These are phyloP conservation scores for Mucor plumbeus DNA, from an alignment of 371 early-diverging fungal species.

Conservation along the genomic window DNA sequence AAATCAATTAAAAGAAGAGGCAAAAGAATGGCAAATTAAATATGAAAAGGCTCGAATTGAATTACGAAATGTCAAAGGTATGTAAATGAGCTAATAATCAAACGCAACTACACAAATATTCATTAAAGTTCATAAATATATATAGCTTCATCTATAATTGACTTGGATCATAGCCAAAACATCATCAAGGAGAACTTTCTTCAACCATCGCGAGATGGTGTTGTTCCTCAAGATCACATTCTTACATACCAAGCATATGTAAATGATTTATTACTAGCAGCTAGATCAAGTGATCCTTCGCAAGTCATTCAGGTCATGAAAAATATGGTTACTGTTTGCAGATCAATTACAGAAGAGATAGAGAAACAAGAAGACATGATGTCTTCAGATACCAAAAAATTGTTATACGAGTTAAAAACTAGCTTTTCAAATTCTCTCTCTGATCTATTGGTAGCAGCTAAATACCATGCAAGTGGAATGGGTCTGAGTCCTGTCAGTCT, in stretches of 20 bases:
- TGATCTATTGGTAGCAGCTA: constrained; percentile 75
- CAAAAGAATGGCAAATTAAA: constrained; percentile 57
- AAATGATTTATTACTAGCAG: constrained; percentile 70
- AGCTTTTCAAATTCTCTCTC: constrained; percentile 71
- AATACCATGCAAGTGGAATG: constrained; percentile 80
- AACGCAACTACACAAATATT: too few species aligned
- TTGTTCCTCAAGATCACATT: constrained; percentile 69
- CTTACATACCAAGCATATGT: constrained; percentile 80
- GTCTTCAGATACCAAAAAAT: constrained; percentile 25
- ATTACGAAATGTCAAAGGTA: constrained; percentile 57
- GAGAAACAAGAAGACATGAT: constrained; percentile 49
- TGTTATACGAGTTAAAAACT: constrained; percentile 51
- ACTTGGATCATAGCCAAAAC: constrained; percentile 28
- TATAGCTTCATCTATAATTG: constrained; percentile 21
- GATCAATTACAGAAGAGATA: constrained; percentile 77
- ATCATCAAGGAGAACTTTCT: constrained; percentile 46
- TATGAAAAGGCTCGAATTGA: constrained; percentile 53
- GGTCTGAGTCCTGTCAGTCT: constrained; percentile 69
- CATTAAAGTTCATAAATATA: too few species aligned
- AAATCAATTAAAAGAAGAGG: constrained; percentile 38
- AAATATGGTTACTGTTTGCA: constrained; percentile 80
- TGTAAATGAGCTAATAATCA: too few species aligned
- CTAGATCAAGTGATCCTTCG: constrained; percentile 68
- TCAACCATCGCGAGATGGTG: constrained; percentile 61
- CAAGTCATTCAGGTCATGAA: constrained; percentile 84